Evolutionary conservation across 2,329 filamentous ascomycete genomes (phyloP).

Genomic region (Daldinia sp.): DNA sequence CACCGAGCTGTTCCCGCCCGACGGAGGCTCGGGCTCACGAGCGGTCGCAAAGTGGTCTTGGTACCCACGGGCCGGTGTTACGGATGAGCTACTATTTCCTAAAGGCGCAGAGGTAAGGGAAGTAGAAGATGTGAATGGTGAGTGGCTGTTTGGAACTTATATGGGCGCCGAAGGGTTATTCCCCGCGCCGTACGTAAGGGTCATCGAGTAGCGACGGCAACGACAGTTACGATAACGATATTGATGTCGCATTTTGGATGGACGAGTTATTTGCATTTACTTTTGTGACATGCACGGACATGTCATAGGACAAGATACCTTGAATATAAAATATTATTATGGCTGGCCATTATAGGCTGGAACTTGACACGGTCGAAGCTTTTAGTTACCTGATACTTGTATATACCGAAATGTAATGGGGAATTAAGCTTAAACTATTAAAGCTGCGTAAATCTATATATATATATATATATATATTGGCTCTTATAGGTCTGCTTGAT

Average conservation of each 20-base stretch:
- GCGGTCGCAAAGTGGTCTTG: conserved; percentile 78
- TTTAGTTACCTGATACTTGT: background rate
- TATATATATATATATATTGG: too few relatives aligned
- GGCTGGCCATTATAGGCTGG: background rate
- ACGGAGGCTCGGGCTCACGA: conserved; percentile 74
- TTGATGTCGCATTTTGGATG: background rate
- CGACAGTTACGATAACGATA: background rate
- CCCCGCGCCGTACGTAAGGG: conserved; percentile 76
- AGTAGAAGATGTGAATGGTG: conserved; percentile 85
- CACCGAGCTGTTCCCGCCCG: conserved; percentile 68
- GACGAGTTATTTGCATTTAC: conserved; percentile 5
- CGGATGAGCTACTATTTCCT: conserved; percentile 85
- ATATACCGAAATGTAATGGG: conserved; percentile 4
- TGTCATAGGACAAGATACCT: background rate
- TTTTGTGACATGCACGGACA: background rate
- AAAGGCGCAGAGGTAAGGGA: conserved; percentile 83
- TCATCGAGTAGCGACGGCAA: conserved; percentile 46
- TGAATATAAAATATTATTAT: background rate
- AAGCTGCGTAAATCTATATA: too few relatives aligned
- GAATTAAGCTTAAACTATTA: too few relatives aligned
- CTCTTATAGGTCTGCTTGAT: too few relatives aligned
- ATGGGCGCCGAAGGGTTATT: conserved; percentile 83
- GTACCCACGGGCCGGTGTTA: conserved; percentile 70
- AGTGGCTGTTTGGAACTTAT: conserved; percentile 90
- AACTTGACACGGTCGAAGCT: background rate